Evolutionary conservation across 805 yeast species (phyloP).

Genomic region (Candida alai): DNA sequence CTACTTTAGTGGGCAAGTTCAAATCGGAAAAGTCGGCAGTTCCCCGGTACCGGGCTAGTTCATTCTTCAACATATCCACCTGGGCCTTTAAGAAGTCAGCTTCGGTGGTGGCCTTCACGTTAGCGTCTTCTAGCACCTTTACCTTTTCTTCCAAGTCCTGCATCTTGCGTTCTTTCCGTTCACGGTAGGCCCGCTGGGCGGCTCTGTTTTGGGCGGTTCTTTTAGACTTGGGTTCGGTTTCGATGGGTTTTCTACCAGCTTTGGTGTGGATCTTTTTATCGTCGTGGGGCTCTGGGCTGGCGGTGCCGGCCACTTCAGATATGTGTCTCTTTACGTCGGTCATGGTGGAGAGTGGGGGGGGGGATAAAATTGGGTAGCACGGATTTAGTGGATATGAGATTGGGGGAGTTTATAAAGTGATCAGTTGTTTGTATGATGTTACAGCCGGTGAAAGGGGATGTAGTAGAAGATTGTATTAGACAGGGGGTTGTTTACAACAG

Average conservation of each 20-base stretch:
- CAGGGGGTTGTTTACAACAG: too few relatives aligned
- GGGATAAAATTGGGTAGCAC: too few relatives aligned
- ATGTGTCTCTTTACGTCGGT: slow-evolving; percentile 30
- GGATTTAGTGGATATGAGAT: too few relatives aligned
- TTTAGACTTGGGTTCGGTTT: slow-evolving; percentile 78
- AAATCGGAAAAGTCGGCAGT: slow-evolving; percentile 25
- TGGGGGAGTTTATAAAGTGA: too few relatives aligned
- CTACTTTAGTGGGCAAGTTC: slow-evolving; percentile 28
- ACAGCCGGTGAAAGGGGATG: too few relatives aligned
- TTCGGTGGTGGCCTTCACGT: slow-evolving; percentile 65
- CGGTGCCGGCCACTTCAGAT: slow-evolving; percentile 16
- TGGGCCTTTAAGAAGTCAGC: slow-evolving; percentile 71
- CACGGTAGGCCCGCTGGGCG: slow-evolving; percentile 97
- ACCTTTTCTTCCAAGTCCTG: slow-evolving; percentile 82
- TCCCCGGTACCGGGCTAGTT: slow-evolving; percentile 59
- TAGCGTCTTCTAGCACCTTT: slow-evolving; percentile 63
- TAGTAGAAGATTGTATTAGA: too few relatives aligned
- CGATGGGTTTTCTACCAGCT: slow-evolving; percentile 81
- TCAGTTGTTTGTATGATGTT: too few relatives aligned
- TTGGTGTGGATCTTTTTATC: slow-evolving; percentile 42
- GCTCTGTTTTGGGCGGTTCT: slow-evolving; percentile 97
- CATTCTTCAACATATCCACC: slow-evolving; percentile 68
- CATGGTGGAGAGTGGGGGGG: slow-evolving; percentile 16
- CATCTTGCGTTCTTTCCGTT: slow-evolving; percentile 85
- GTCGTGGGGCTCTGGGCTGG: slow-evolving; percentile 21